Conservation (phyloP, 352 stramenopile genomes). For the Elongisporangium anandrum region DNA sequence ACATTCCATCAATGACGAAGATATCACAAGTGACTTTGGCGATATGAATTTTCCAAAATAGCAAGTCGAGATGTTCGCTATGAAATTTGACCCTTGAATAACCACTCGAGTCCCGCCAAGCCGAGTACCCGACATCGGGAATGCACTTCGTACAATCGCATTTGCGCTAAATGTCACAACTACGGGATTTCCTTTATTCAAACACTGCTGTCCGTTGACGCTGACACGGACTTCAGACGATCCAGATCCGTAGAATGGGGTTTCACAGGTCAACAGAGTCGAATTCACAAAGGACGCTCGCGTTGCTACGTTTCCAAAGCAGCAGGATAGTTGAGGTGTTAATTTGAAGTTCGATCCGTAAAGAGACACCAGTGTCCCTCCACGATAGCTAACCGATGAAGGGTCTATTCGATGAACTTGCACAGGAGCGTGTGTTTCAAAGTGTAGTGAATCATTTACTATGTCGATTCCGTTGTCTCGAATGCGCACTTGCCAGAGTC, state of each 20-base stretch:
- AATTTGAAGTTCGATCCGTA: slow-evolving; percentile 46
- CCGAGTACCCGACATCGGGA: slow-evolving; percentile 27
- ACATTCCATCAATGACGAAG: slow-evolving; percentile 38
- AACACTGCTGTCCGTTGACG: slow-evolving; percentile 54
- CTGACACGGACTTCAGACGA: slow-evolving; percentile 33
- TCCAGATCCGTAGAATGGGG: slow-evolving; percentile 24
- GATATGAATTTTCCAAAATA: slow-evolving; percentile 23
- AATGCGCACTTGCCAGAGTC: slow-evolving; percentile 16
- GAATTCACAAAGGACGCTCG: slow-evolving; percentile 63
- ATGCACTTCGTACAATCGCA: slow-evolving; percentile 21
- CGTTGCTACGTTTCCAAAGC: slow-evolving; percentile 47
- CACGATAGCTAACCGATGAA: slow-evolving; percentile 16
- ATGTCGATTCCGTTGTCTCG: slow-evolving; percentile 6
- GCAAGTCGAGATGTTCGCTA: slow-evolving; percentile 30
- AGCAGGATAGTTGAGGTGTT: slow-evolving; percentile 53
- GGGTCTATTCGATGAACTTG: slow-evolving; percentile 24
- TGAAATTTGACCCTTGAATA: slow-evolving; percentile 36
- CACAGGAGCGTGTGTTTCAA: slow-evolving; percentile 27
- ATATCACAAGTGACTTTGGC: slow-evolving; percentile 16
- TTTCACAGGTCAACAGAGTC: slow-evolving; percentile 46
- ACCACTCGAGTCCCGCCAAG: slow-evolving; percentile 51
- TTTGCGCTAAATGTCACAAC: slow-evolving; percentile 39
- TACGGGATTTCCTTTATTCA: slow-evolving; percentile 24
- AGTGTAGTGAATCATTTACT: slow-evolving; percentile 5
- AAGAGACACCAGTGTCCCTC: slow-evolving; percentile 39